Base-by-base conservation (phyloP, 2,329 filamentous ascomycete species). In the Torrubiella hemipterigena region DNA sequence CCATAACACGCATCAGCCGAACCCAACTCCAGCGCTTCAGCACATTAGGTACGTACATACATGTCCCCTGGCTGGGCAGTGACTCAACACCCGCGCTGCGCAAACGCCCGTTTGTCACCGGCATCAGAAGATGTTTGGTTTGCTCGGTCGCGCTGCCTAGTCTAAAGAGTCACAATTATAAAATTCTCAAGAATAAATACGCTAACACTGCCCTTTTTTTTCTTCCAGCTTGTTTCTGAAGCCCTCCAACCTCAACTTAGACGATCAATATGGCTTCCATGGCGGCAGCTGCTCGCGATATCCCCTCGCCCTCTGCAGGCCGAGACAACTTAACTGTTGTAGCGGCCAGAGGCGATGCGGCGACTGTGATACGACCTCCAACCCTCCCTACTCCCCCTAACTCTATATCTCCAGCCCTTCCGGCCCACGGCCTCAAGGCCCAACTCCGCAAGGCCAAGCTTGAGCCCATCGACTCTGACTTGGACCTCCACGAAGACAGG, bases 371-470 rank as follows among this genome's bases (percentile, higher is more conserved):
- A 62, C 65, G 59, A 59, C 57, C 61, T 62, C 65, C 69, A 46
- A 65, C 73, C 55, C 75, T 94, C 49, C 85, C 82, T 41, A 95
- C 89, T 54, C 89, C 89, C 51, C 89, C 89, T 38, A 93, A 89
- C 65, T 95, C 87, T 58, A 86, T 95, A 54, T 95, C 87, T 39
- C 89, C 89, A 29, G 79, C 75, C 45, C 69, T 95, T 43, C 77
- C 81, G 46, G 83, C 87, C 37, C 83, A 89, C 48, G 81, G 80
- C 48, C 74, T 81, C 51, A 81, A 80, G 55, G 69, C 73, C 40
- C 77, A 77, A 51, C 65, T 75, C 43, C 68, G 69, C 50, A 67
- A 65, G 55, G 67, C 66, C 41, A 65, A 52, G 44, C 65, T 75
- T 49, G 73, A 77, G 42, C 64, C 68, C 48, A 71, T 87, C 55